Percentiles rank a stretch among this genome's conserved stretches.
These are phyloP conservation scores for Blastomyces percursus DNA, from an alignment of 2,329 filamentous ascomycete genomes.

Conservation along the genomic window DNA sequence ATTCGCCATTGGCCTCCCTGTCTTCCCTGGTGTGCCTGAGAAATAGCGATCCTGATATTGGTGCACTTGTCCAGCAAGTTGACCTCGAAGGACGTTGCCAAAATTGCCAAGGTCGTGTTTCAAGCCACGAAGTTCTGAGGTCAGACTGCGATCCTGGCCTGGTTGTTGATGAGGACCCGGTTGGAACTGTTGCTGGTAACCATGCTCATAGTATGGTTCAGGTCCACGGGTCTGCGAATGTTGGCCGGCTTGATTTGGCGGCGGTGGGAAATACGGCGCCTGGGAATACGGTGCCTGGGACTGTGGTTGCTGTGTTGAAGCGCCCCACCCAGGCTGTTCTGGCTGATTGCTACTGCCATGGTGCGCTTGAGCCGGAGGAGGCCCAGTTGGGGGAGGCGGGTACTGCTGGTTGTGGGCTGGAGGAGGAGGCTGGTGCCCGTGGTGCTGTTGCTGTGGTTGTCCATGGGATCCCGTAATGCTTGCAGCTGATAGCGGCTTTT, in stretches of 20 bases:
- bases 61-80: slow-evolving; percentile 34
- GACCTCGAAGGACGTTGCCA: slow-evolving; percentile 29
- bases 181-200: slow-evolving; percentile 19
- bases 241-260: slow-evolving; percentile 24
- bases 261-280: slow-evolving; percentile 34
- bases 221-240: slow-evolving; percentile 26
- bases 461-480: slow-evolving; percentile 6
- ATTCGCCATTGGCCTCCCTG: slow-evolving; percentile 21
- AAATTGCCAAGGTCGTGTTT: slow-evolving; percentile 30
- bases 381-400: slow-evolving; percentile 31
- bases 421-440: slow-evolving; percentile 10
- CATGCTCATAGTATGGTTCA: slow-evolving; percentile 20
- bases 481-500: slow-evolving; percentile 21
- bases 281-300: slow-evolving; percentile 29
- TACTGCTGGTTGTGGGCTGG: slow-evolving; percentile 19
- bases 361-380: slow-evolving; percentile 18
- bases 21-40: slow-evolving; percentile 11
- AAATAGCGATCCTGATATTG: slow-evolving; percentile 33
- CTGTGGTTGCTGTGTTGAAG: slow-evolving; percentile 16
- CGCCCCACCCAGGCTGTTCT: slow-evolving; percentile 9
- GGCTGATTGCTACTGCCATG: neutral
- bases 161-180: slow-evolving; percentile 23
- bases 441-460: slow-evolving; percentile 12
- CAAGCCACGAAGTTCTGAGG: slow-evolving; percentile 26
- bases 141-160: slow-evolving; percentile 21